Conservation (phyloP, 257 asterid genomes). For the Solanum microdontum region DNA sequence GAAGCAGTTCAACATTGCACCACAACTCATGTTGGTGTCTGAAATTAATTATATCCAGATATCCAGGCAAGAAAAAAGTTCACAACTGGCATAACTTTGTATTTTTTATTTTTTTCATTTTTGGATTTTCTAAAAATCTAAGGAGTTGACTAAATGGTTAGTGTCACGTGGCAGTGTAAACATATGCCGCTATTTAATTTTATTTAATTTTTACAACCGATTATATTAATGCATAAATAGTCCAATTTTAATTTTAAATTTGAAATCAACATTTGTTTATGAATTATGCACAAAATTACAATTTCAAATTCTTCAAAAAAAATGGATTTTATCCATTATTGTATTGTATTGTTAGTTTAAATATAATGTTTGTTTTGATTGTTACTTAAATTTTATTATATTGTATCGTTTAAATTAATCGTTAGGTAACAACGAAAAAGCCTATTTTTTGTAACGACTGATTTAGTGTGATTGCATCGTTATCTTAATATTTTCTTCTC, state of each 20-base stretch:
- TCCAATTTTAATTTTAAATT: not conserved
- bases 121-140: conserved; percentile 19
- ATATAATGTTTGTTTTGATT: too few species aligned
- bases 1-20: too few species aligned
- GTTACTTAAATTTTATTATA: too few species aligned
- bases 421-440: not conserved
- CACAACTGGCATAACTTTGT: conserved; percentile 10
- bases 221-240: not conserved
- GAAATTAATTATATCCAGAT: not conserved
- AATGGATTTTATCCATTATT: too few species aligned
- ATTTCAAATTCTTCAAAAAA: too few species aligned
- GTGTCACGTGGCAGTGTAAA: not conserved
- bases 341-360: too few species aligned
- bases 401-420: too few species aligned
- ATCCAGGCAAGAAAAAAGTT: conserved; percentile 16
- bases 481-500: not conserved
- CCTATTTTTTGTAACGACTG: not conserved
- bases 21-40: too few species aligned
- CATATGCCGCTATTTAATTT: not conserved
- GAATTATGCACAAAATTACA: too few species aligned
- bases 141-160: conserved; percentile 38
- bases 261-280: too few species aligned
- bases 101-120: not conserved
- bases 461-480: not conserved
- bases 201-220: too few species aligned